Percentiles rank a stretch among this genome's conserved stretches.
Conservation (phyloP, 1,284 basidiomycete species). For the Stygiomarasmius scandens region DNA sequence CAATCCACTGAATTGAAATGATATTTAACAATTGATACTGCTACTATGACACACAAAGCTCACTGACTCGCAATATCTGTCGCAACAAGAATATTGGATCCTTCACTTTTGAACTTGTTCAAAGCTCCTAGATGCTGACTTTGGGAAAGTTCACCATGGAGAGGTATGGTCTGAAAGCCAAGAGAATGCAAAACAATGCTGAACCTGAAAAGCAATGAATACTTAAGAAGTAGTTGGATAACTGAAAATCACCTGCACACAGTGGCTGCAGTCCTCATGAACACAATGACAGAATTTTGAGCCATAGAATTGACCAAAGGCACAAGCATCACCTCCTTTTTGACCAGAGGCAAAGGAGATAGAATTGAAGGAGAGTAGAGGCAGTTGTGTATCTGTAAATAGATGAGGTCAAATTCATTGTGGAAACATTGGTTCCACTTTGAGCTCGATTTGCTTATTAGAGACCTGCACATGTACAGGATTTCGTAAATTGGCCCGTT, state of each 20-base stretch:
- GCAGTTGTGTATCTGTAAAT: constrained; percentile 96
- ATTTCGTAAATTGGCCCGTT: constrained; percentile 90
- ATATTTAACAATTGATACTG: background rate
- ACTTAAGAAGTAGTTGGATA: too few relatives aligned
- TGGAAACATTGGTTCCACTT: too few relatives aligned
- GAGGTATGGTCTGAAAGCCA: constrained; percentile 93
- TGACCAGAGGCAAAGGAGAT: constrained; percentile 88
- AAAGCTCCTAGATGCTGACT: constrained; percentile 94
- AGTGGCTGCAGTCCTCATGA: constrained; percentile 91
- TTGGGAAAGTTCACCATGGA: constrained; percentile 96
- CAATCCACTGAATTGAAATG: constrained; percentile 64
- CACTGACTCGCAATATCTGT: constrained; percentile 96
- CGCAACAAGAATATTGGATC: constrained; percentile 91
- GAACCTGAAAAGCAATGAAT: constrained; percentile 49
- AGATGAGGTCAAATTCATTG: too few relatives aligned
- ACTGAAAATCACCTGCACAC: too few relatives aligned
- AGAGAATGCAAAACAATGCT: constrained; percentile 90
- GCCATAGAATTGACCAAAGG: constrained; percentile 89
- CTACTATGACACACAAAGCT: constrained; percentile 25
- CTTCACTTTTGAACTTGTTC: constrained; percentile 95
- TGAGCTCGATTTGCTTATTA: constrained; percentile 78
- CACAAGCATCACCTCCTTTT: constrained; percentile 92
- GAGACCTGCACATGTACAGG: constrained; percentile 93
- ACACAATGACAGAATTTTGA: constrained; percentile 94
- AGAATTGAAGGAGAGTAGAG: constrained; percentile 93